phyloP scores from a whole-genome alignment of 805 yeast genomes.

The Suhomyces pyralidae region DNA sequence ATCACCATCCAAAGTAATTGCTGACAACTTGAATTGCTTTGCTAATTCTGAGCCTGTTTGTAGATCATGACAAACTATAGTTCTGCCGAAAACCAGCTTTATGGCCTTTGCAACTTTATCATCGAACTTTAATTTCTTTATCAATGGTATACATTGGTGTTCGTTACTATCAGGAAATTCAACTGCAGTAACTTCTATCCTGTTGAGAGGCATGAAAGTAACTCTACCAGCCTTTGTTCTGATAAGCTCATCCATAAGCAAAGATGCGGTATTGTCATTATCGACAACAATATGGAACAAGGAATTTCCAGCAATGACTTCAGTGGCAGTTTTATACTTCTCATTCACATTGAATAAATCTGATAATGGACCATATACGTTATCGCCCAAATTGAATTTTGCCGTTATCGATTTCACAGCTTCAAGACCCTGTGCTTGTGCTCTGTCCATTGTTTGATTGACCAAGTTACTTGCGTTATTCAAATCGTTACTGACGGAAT shows the following conservation, averaged over 20 bases:
- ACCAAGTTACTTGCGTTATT: constrained; percentile 57
- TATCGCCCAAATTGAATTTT: constrained; percentile 54
- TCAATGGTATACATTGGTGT: constrained; percentile 69
- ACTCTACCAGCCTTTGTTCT: constrained; percentile 76
- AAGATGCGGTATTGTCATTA: constrained; percentile 76
- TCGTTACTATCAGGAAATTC: constrained; percentile 57
- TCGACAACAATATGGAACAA: constrained; percentile 89
- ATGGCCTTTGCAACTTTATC: constrained; percentile 60
- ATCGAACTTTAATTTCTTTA: constrained; percentile 67
- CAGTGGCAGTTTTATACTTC: constrained; percentile 81
- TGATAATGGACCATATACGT: constrained; percentile 80
- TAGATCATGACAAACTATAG: constrained; percentile 71
- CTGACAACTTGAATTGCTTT: constrained; percentile 55
- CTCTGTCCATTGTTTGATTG: constrained; percentile 71
- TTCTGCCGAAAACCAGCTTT: constrained; percentile 74
- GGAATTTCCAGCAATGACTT: constrained; percentile 83
- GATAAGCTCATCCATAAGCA: constrained; percentile 71
- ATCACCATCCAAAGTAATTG: constrained; percentile 92
- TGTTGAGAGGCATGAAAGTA: constrained; percentile 85
- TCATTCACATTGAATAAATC: constrained; percentile 79
- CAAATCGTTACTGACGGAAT: constrained; percentile 54
- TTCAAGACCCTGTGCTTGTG: constrained; percentile 64
- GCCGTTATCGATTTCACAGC: constrained; percentile 64
- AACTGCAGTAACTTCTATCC: constrained; percentile 44
- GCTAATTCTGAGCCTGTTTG: constrained; percentile 68